Evolutionary conservation across 2,329 filamentous ascomycete genomes (phyloP), one percentile per base, ranked within the genome.

Genomic region (Sporothrix protearum): DNA sequence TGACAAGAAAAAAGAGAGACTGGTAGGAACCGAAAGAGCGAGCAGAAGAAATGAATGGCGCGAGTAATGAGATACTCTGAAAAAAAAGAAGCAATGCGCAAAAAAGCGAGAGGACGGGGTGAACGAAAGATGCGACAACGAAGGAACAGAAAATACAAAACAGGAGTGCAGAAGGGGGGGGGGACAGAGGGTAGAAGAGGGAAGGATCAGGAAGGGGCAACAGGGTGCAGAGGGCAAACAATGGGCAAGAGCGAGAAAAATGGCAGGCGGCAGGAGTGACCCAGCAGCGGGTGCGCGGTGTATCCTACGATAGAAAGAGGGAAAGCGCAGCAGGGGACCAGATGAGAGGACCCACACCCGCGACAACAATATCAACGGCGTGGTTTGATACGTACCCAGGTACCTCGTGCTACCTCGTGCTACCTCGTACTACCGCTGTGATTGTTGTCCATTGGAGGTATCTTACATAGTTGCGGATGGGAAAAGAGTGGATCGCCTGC

Each of bases 41-140:
- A 45, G 45, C 10, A 63, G 22, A 33, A 28, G 39, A 39, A 74
- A 72, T 19, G 73, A 74, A 69, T 69, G 71, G 70, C 68, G 33
- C 71, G 73, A 74, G 73, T 49, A 64, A 74, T 47, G 57, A 42
- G 33, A 68, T 71, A 70, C 71, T 71, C 73, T 73, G 59, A 25
- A 55, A 66, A 71, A 39, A 51, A 25, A 49, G 63, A 71, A 59
- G 19, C 47, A 67, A 49, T 2, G 25, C 55, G 64, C 64, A 67
- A 47, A 49, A 53, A 33, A 49, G 30, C 39, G 68, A 59, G 19
- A 12, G 42, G 51, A 70, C 45, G 47, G 59, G 45, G 42, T 51
- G 68, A 51, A 63, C 22, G 71, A 57, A 68, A 25, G 63, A 61
- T 36, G 51, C 25, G 67, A 53, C 36, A 59, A 16, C 57, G 39